Conservation (phyloP, 805 yeast genomes). For the Suhomyces prunicola region DNA sequence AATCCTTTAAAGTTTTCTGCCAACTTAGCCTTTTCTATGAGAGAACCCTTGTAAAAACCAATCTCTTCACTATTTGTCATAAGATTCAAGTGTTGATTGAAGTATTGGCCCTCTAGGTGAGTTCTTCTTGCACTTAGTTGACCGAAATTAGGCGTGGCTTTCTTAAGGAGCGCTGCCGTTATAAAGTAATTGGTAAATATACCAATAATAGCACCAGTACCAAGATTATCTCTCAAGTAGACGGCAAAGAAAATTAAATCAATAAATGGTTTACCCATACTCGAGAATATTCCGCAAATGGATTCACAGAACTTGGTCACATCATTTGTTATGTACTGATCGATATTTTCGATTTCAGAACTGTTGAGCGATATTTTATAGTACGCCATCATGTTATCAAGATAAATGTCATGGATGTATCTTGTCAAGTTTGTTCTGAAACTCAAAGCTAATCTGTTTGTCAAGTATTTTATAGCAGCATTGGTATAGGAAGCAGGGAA, state of each 20-base stretch:
- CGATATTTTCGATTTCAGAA: constrained; percentile 61
- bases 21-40: constrained; percentile 69
- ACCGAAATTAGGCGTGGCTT: constrained; percentile 82
- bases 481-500: constrained; percentile 92
- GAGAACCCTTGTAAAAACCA: constrained; percentile 88
- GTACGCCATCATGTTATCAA: constrained; percentile 77
- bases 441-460: constrained; percentile 71
- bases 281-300: constrained; percentile 78
- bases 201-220: constrained; percentile 81
- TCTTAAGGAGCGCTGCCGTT: constrained; percentile 72
- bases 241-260: constrained; percentile 82
- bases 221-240: constrained; percentile 80
- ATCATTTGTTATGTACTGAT: constrained; percentile 85
- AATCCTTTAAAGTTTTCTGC: constrained; percentile 55
- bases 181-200: constrained; percentile 75
- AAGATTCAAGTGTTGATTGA: constrained; percentile 79
- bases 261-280: constrained; percentile 86
- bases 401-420: constrained; percentile 85
- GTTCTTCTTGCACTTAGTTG: constrained; percentile 69
- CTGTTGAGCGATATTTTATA: constrained; percentile 72
- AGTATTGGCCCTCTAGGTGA: constrained; percentile 81
- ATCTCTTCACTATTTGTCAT: constrained; percentile 91
- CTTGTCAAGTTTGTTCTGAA: constrained; percentile 82
- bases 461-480: constrained; percentile 80
- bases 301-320: constrained; percentile 76